A percentile compares a stretch with the other conserved stretches of the same genome.
phyloP scores from a whole-genome alignment of 495 filamentous ascomycete genomes.

The Penicillium goetzii region DNA sequence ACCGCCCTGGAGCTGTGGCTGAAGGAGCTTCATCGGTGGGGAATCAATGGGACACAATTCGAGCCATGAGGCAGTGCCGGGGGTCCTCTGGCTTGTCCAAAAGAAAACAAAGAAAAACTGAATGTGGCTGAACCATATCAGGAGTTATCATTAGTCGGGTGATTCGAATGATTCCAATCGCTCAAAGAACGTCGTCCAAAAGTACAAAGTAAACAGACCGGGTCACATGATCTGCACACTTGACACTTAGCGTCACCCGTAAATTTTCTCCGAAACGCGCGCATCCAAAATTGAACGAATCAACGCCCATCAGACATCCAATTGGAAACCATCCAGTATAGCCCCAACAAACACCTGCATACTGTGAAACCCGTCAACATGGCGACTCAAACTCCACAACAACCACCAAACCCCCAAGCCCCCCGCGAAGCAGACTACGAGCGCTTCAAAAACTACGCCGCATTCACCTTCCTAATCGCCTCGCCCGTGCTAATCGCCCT shows the following conservation, averaged over 20 bases:
- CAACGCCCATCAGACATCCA: neutral
- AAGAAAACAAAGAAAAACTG: neutral
- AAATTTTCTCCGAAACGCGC: neutral
- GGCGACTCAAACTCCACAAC: constrained; percentile 18
- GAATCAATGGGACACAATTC: neutral
- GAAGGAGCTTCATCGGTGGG: neutral
- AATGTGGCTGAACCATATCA: neutral
- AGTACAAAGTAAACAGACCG: neutral
- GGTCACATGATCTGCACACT: constrained; percentile 18
- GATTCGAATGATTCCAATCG: neutral
- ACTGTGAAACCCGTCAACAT: constrained; percentile 13
- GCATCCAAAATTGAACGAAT: neutral
- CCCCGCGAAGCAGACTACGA: constrained; percentile 50
- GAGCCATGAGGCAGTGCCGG: neutral
- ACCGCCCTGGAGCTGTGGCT: neutral
- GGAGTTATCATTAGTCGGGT: neutral
- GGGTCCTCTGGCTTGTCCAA: neutral
- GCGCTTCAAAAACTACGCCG: constrained; percentile 60
- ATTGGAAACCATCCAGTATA: neutral
- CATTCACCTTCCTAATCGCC: constrained; percentile 65
- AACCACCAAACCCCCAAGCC: constrained; percentile 6
- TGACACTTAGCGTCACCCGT: constrained; percentile 8
- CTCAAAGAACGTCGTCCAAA: neutral
- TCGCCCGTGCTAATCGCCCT: constrained; percentile 72
- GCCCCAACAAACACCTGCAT: constrained; percentile 6